These are phyloP conservation scores for Barnettozyma populi DNA, from an alignment of 805 yeast species.

Conservation along the genomic window DNA sequence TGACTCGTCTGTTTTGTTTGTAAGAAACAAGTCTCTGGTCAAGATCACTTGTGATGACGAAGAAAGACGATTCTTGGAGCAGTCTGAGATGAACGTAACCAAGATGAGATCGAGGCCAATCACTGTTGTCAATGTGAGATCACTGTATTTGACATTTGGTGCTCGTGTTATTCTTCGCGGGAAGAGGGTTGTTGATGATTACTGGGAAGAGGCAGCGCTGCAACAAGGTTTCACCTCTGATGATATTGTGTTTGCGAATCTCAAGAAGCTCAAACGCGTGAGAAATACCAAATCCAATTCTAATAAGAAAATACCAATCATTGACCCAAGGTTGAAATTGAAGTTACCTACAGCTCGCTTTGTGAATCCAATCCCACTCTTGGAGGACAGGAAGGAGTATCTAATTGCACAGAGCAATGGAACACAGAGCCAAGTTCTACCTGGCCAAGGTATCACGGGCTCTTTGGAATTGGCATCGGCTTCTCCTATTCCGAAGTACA, in stretches of 20 bases:
- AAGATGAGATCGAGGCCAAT: constrained; percentile 19
- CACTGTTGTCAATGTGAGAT: constrained; percentile 33
- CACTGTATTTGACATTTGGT: constrained; percentile 45
- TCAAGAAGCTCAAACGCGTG: constrained; percentile 13
- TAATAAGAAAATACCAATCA: not conserved
- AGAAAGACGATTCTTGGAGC: constrained; percentile 34
- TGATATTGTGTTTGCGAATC: constrained; percentile 36
- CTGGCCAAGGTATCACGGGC: constrained; percentile 28
- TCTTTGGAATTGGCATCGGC: constrained; percentile 22
- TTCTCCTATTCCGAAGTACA: constrained; percentile 22
- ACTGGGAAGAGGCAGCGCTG: constrained; percentile 44
- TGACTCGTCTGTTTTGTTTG: constrained; percentile 50
- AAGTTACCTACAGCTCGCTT: constrained; percentile 4
- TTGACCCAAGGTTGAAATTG: constrained; percentile 4
- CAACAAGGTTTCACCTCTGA: constrained; percentile 39
- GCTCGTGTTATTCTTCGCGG: constrained; percentile 44
- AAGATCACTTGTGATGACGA: constrained; percentile 32
- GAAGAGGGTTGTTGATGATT: constrained; percentile 45
- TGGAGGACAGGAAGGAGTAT: constrained; percentile 25
- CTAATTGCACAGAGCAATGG: constrained; percentile 16
- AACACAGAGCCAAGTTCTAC: constrained; percentile 19
- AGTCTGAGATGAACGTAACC: constrained; percentile 21
- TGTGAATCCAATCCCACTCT: constrained; percentile 19
- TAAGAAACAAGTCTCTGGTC: constrained; percentile 32
- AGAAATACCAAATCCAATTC: constrained; percentile 4